Conservation (phyloP, 345 rosid genomes). For the Mallotus nudiflorus region DNA sequence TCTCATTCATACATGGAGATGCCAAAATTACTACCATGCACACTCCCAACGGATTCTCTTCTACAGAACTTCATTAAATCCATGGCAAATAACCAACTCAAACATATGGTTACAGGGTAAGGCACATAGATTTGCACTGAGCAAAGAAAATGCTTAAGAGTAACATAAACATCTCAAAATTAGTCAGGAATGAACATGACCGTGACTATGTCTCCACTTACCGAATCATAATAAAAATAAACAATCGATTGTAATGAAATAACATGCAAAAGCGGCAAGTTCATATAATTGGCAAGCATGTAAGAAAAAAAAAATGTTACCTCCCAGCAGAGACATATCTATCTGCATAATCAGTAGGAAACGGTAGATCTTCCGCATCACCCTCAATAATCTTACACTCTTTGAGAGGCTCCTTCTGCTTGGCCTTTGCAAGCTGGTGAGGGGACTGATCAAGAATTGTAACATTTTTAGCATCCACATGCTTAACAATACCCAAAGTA, state of each 20-base stretch:
- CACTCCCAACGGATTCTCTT: background rate
- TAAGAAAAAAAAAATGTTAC: constrained; percentile 30
- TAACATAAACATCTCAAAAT: no score
- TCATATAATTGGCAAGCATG: constrained; percentile 4
- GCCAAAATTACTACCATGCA: background rate
- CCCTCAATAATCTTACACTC: constrained; percentile 92
- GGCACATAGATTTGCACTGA: no score
- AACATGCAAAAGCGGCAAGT: no score
- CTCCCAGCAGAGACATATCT: constrained; percentile 98
- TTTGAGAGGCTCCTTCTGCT: constrained; percentile 90
- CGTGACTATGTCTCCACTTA: no score
- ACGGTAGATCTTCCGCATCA: constrained; percentile 94
- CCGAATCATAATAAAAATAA: no score
- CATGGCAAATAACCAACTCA: background rate
- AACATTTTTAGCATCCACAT: constrained; percentile 93
- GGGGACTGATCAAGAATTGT: constrained; percentile 98
- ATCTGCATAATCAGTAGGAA: constrained; percentile 85
- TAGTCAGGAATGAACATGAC: no score
- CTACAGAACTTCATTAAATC: background rate
- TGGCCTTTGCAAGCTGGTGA: constrained; percentile 96
- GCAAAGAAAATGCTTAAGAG: no score
- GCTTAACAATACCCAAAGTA: constrained; percentile 91
- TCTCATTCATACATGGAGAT: no score
- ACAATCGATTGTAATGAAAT: no score
- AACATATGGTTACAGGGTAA: no score